Conservation (phyloP, 306 rosid genomes). For the Malus sieversii region DNA sequence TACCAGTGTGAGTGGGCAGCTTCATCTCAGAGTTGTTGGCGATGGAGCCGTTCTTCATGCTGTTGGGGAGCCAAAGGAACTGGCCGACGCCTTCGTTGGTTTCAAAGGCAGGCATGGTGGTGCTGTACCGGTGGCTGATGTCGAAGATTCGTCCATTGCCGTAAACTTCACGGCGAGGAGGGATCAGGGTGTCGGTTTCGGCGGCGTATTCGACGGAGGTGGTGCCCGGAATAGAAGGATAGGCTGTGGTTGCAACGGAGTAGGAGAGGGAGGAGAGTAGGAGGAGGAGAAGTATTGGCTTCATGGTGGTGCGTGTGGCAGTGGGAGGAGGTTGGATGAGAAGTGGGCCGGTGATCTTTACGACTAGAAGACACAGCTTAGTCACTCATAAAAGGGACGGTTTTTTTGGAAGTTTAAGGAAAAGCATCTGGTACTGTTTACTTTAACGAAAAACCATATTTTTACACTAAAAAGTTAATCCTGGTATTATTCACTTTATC, state of each 20-base stretch:
- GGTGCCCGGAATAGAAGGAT: conserved; percentile 50
- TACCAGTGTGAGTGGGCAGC: conserved; percentile 72
- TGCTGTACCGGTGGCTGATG: conserved; percentile 46
- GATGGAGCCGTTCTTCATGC: conserved; percentile 80
- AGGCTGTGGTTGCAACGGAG: conserved; percentile 30
- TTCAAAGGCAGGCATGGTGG: conserved; percentile 52
- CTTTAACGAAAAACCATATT: too few relatives aligned
- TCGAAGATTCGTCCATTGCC: conserved; percentile 58
- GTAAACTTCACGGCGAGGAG: conserved; percentile 77
- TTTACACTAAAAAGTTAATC: too few relatives aligned
- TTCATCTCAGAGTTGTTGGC: conserved; percentile 52
- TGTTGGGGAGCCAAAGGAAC: conserved; percentile 53
- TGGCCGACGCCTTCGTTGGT: conserved; percentile 62
- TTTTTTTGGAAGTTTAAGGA: too few relatives aligned
- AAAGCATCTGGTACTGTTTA: too few relatives aligned
- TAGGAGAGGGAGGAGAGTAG: conserved; percentile 18
- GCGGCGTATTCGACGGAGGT: conserved; percentile 16
- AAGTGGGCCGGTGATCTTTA: too few relatives aligned
- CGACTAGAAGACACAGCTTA: too few relatives aligned
- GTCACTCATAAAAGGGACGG: too few relatives aligned
- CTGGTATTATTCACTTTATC: too few relatives aligned
- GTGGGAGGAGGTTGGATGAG: background rate
- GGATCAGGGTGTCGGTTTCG: conserved; percentile 19
- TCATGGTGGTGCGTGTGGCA: conserved; percentile 13
- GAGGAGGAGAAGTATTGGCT: conserved; percentile 11